These are phyloP conservation scores for Lipomyces orientalis DNA, from an alignment of 805 yeast species.

Conservation along the genomic window DNA sequence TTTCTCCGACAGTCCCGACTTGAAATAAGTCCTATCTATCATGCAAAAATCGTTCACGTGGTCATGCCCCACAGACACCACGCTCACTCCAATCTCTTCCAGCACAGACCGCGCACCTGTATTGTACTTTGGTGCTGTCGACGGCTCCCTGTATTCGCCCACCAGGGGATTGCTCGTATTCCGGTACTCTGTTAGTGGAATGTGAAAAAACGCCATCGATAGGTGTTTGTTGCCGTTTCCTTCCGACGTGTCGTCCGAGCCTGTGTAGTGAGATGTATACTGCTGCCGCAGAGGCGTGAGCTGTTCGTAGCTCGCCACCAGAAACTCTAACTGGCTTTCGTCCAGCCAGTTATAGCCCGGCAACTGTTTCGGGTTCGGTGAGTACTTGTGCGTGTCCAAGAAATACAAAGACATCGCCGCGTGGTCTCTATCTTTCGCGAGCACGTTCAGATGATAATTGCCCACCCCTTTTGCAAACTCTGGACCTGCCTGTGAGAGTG, in stretches of 20 bases:
- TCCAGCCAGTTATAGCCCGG: constrained; percentile 86
- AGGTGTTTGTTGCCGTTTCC: constrained; percentile 50
- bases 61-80: constrained; percentile 88
- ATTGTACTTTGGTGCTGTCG: constrained; percentile 78
- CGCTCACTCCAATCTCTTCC: constrained; percentile 70
- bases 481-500: constrained; percentile 67
- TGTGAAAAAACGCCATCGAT: constrained; percentile 92
- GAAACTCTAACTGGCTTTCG: constrained; percentile 66
- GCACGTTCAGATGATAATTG: constrained; percentile 67
- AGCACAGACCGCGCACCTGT: constrained; percentile 68
- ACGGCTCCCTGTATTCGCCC: constrained; percentile 73
- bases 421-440: constrained; percentile 48
- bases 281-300: constrained; percentile 41
- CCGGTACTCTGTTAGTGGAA: constrained; percentile 86
- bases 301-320: constrained; percentile 49
- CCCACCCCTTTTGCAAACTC: constrained; percentile 79
- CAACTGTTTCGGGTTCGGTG: constrained; percentile 58
- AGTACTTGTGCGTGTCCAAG: constrained; percentile 82
- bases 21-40: constrained; percentile 50
- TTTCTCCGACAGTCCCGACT: constrained; percentile 41
- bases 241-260: constrained; percentile 30
- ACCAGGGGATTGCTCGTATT: constrained; percentile 52
- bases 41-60: constrained; percentile 93
- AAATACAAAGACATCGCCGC: constrained; percentile 70
- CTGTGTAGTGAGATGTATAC: constrained; percentile 44